A percentile compares a stretch with the other conserved stretches of the same genome.
Evolutionary conservation across 1,284 basidiomycete genomes (phyloP).

Genomic region (Phenoliferia sp.): DNA sequence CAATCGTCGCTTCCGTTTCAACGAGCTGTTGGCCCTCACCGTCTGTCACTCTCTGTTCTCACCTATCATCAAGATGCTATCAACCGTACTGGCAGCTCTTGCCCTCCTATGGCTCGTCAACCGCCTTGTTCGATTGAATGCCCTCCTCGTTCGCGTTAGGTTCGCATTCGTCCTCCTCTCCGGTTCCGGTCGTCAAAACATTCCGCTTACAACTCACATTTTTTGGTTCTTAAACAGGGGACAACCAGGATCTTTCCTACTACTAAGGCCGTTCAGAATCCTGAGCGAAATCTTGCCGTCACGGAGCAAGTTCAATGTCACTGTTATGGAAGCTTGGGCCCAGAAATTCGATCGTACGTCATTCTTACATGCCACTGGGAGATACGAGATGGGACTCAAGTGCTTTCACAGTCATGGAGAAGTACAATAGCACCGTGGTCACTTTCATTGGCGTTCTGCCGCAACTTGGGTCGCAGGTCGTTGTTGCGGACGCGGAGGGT

Average conservation of each 20-base stretch:
- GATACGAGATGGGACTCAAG: background rate
- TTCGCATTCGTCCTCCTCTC: background rate
- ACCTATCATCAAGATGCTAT: background rate
- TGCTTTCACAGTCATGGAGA: background rate
- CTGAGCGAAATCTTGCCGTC: background rate
- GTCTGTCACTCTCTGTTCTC: background rate
- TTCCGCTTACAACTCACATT: background rate
- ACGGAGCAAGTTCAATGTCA: background rate
- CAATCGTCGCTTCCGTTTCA: too few species aligned
- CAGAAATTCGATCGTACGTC: background rate
- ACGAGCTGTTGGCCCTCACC: background rate
- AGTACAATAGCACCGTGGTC: background rate
- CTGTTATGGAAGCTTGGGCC: background rate
- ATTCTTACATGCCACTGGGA: background rate
- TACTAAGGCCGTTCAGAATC: background rate
- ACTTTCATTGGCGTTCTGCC: background rate
- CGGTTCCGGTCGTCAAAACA: background rate
- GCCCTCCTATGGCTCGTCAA: background rate
- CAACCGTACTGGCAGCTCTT: background rate
- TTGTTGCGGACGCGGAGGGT: conserved; percentile 1
- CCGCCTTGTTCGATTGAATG: background rate
- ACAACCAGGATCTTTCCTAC: background rate
- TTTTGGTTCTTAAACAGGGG: background rate
- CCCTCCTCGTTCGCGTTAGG: background rate
- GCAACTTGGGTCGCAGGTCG: background rate